phyloP scores from a whole-genome alignment of 371 early-diverging fungal species.

The Mortierella sp. region DNA sequence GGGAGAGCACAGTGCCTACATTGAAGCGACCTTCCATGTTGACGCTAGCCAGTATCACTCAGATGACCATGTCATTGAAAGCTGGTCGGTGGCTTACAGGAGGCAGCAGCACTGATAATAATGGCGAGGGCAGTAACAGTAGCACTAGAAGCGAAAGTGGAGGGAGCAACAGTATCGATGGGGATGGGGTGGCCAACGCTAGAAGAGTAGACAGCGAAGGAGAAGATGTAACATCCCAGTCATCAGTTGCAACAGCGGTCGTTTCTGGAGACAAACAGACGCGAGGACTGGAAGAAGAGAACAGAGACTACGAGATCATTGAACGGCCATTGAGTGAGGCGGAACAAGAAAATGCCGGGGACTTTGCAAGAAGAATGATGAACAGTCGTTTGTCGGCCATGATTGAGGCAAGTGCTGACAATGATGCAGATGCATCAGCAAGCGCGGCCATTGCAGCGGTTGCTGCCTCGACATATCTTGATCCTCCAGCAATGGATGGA shows the following conservation, averaged over 20 bases:
- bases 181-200: background rate
- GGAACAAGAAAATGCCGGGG: too few relatives aligned
- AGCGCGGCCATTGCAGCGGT: constrained; percentile 37
- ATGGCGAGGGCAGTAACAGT: background rate
- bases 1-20: constrained; percentile 44
- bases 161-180: background rate
- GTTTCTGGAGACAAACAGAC: too few relatives aligned
- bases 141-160: too few relatives aligned
- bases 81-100: constrained; percentile 42
- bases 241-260: background rate
- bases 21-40: constrained; percentile 41
- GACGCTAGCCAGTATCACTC: constrained; percentile 23
- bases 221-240: background rate
- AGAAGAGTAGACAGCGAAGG: background rate
- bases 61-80: constrained; percentile 42
- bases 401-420: background rate
- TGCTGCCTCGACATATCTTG: constrained; percentile 31
- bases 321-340: too few relatives aligned
- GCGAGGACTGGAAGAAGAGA: too few relatives aligned
- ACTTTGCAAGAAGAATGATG: too few relatives aligned
- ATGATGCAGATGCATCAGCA: constrained; percentile 34
- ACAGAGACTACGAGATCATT: too few relatives aligned
- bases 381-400: background rate
- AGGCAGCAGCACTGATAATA: background rate
- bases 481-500: background rate